phyloP scores from a whole-genome alignment of 441 rosid species.

The Populus hybrid region DNA sequence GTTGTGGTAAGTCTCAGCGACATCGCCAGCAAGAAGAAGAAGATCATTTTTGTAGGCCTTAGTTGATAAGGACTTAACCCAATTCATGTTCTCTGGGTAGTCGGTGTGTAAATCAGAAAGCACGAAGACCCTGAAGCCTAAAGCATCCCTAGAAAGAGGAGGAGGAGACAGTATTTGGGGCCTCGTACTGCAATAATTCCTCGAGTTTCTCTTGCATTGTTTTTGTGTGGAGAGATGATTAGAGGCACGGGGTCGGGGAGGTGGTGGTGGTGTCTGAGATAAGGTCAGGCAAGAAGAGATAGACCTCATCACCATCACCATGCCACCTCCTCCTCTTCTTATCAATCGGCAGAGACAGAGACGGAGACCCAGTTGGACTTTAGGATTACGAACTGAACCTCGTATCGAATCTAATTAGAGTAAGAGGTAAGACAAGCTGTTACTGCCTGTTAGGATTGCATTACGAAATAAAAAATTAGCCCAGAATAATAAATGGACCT shows the following conservation, averaged over 20 bases:
- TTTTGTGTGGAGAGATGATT: neutral
- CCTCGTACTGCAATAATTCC: conserved; percentile 21
- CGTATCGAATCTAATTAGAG: no score
- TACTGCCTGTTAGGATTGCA: neutral
- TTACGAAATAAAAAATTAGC: neutral
- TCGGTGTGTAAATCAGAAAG: conserved; percentile 65
- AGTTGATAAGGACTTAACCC: conserved; percentile 47
- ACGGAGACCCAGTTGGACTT: neutral
- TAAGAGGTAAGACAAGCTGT: no score
- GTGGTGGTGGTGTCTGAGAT: conserved; percentile 10
- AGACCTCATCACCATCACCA: conserved; percentile 25
- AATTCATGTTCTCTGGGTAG: conserved; percentile 53
- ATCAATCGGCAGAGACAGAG: neutral
- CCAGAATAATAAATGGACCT: neutral
- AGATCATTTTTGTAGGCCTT: conserved; percentile 35
- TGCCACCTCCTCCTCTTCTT: neutral
- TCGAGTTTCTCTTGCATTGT: neutral
- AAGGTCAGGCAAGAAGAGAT: conserved; percentile 22
- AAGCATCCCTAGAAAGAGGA: conserved; percentile 10
- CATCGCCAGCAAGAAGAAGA: conserved; percentile 67
- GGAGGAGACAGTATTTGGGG: conserved; percentile 24
- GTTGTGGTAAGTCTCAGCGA: conserved; percentile 48
- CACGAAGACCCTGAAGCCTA: conserved; percentile 44
- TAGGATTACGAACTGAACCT: neutral
- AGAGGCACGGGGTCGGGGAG: neutral